Percentiles rank a stretch among this genome's conserved stretches.
phyloP scores from a whole-genome alignment of 2,329 filamentous ascomycete species.

The Cordyceps cicadae region DNA sequence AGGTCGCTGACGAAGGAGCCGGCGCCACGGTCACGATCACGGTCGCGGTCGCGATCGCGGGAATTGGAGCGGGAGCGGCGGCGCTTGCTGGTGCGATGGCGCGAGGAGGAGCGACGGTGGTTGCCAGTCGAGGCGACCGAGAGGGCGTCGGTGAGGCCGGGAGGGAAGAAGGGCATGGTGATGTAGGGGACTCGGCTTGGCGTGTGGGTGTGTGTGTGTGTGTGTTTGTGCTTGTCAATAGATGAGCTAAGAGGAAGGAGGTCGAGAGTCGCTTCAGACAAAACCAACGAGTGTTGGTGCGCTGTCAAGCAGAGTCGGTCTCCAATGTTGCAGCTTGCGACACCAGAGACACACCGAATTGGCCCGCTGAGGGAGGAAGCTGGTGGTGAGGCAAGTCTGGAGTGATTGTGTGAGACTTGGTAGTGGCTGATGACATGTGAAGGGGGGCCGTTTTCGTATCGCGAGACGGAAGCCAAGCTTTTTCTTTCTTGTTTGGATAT shows the following conservation, averaged over 20 bases:
- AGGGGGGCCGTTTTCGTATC: neutral
- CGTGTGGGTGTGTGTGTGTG: neutral
- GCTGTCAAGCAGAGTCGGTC: neutral
- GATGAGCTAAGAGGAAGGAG: no score
- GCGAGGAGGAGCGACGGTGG: constrained; percentile 18
- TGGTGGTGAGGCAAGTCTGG: neutral
- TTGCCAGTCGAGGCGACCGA: constrained; percentile 24
- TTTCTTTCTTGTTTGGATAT: neutral
- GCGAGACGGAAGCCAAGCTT: neutral
- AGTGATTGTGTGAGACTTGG: neutral
- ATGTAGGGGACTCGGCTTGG: neutral
- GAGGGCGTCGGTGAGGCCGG: constrained; percentile 24
- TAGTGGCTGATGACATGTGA: no score
- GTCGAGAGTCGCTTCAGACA: neutral
- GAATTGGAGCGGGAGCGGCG: constrained; percentile 31
- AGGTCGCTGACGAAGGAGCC: constrained; percentile 24
- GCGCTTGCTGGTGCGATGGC: constrained; percentile 27
- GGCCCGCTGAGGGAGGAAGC: no score
- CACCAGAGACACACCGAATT: neutral
- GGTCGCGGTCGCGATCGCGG: constrained; percentile 20
- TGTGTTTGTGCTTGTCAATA: no score
- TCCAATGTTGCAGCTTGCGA: neutral
- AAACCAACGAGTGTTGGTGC: neutral
- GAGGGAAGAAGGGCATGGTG: constrained; percentile 23
- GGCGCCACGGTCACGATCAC: constrained; percentile 9